Base-by-base conservation (phyloP, 192 early-diverging fungal genomes). In the Anaeromyces robustus region DNA sequence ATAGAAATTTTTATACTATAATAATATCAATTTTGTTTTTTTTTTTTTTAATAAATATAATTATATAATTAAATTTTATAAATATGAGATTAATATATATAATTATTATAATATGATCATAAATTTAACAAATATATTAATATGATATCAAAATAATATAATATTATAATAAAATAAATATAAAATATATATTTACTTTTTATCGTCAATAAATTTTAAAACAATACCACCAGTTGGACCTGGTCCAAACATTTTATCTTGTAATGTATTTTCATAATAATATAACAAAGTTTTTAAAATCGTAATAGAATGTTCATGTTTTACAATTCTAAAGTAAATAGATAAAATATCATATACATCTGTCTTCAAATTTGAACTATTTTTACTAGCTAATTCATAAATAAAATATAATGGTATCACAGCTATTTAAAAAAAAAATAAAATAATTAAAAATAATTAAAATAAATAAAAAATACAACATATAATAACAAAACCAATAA, bases 381-480 rank as follows among this genome's bases (percentile, higher is more conserved):
- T 82, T 22, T 78, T 29, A 6, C 80, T 78, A 31, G 80, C 78
- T 37, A 86, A 82, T 43, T 80, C 82, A 78, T 83, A 68, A 19
- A 83, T 81, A 31, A 77, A 79, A 79, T 89, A 86, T 26, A 37
- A 30, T n/a, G 34, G 83, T 86, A 87, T 85, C 80, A 12, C 84
- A 83, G 22, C 79, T n/a, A 84, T 85, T 30, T 87, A 87, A 12
- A 84, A 59, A 77, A 84, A 80, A 39, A 79, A 32, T 29, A 87
- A 84, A 22, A 52, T 22, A 87, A 86, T 79, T 88, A 89, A 41
- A 90, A 84, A 77, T 91, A 86, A 79, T 93, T 89, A 0, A 93
- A 84, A 22, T 89, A 86, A 29, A 86, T 83, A 68, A 91, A 85
- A 1, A 86, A 82, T 12, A 89, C 86, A 0, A 82, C 83, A 29